phyloP scores from a whole-genome alignment of 495 filamentous ascomycete genomes.

The Neurospora sp. region DNA sequence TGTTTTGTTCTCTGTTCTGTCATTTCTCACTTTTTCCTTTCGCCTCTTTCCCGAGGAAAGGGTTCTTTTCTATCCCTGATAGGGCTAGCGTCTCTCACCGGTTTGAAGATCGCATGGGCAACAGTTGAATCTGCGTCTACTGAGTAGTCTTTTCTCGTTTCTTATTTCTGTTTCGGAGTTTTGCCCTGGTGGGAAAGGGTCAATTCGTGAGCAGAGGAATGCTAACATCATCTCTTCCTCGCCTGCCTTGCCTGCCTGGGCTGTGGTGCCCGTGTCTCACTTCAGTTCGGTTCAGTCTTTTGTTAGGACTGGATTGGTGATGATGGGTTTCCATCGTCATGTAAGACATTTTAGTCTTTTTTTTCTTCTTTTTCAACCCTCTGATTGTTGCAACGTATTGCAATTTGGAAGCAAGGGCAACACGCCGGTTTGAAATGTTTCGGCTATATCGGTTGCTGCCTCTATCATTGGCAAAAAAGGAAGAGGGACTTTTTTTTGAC shows the following conservation, averaged over 20 bases:
- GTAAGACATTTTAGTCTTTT: background rate
- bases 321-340: background rate
- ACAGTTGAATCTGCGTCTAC: background rate
- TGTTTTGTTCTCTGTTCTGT: background rate
- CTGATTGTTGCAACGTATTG: background rate
- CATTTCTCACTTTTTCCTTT: background rate
- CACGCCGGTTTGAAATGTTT: background rate
- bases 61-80: background rate
- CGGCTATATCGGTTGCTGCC: background rate
- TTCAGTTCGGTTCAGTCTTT: background rate
- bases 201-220: background rate
- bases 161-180: background rate
- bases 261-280: background rate
- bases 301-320: background rate
- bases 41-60: background rate
- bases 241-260: background rate
- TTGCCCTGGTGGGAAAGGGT: background rate
- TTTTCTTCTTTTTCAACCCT: background rate
- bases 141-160: background rate
- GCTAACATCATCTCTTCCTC: background rate
- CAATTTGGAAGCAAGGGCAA: background rate
- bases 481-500: background rate
- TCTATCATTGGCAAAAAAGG: background rate
- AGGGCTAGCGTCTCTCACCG: background rate
- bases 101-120: background rate